These are phyloP conservation scores for Arthrobotrys iridis DNA, from an alignment of 2,329 filamentous ascomycete genomes.

Conservation along the genomic window DNA sequence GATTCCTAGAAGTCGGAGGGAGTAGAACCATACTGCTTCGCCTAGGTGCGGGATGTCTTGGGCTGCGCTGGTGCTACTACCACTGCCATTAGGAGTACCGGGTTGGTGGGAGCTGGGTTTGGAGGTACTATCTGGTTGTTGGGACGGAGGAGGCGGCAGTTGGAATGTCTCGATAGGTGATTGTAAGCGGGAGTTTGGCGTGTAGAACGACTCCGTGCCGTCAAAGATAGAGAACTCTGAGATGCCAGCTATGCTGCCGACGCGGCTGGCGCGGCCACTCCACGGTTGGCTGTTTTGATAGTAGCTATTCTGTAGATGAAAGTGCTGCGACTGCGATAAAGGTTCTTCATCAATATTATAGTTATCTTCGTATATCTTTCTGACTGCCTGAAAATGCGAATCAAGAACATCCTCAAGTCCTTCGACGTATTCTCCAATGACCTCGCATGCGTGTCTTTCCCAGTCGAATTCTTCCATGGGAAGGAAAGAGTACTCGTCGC, in stretches of 20 bases:
- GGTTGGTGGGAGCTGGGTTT: background rate
- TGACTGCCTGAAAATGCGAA: constrained; percentile 55
- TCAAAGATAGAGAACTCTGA: constrained; percentile 42
- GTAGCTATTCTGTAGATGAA: constrained; percentile 4
- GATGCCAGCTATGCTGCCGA: constrained; percentile 40
- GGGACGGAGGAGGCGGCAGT: constrained; percentile 12
- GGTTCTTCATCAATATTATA: constrained; percentile 46
- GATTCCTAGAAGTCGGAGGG: constrained; percentile 57
- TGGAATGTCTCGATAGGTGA: constrained; percentile 53
- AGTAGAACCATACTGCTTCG: constrained; percentile 58
- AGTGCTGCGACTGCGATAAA: background rate
- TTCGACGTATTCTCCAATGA: constrained; percentile 57
- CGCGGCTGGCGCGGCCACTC: constrained; percentile 28
- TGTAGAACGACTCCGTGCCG: constrained; percentile 47
- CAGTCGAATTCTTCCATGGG: constrained; percentile 58
- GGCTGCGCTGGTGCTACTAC: background rate
- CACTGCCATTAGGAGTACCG: background rate
- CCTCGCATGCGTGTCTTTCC: constrained; percentile 57
- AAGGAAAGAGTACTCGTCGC: constrained; percentile 56
- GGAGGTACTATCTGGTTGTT: constrained; percentile 17
- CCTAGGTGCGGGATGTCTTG: constrained; percentile 54
- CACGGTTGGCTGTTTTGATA: constrained; percentile 21
- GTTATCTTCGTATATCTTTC: constrained; percentile 54
- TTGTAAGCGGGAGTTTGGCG: constrained; percentile 44
- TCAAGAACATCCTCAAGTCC: constrained; percentile 56